These are phyloP conservation scores for Boletus reticuloceps DNA, from an alignment of 768 basidiomycete genomes.

Conservation along the genomic window DNA sequence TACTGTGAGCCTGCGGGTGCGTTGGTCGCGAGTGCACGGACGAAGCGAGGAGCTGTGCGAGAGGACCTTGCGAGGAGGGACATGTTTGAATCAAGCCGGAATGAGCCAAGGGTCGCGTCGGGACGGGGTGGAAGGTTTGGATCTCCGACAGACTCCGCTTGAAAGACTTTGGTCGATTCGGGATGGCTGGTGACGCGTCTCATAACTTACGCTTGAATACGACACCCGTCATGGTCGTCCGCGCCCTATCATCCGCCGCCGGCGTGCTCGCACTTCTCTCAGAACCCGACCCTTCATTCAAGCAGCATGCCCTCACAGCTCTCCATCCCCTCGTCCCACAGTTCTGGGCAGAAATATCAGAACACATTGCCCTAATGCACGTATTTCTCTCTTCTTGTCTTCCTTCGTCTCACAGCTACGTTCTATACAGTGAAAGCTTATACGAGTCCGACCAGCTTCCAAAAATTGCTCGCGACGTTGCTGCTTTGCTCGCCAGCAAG, in stretches of 20 bases:
- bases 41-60: slow-evolving; percentile 20
- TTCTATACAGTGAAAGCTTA: slow-evolving; percentile 68
- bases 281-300: slow-evolving; percentile 84
- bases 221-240: slow-evolving; percentile 55
- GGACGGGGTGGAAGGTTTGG: slow-evolving; percentile 11
- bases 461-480: slow-evolving; percentile 70
- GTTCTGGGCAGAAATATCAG: slow-evolving; percentile 99
- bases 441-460: slow-evolving; percentile 83
- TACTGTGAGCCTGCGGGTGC: slow-evolving; percentile 42
- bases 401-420: slow-evolving; percentile 7
- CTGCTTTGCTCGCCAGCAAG: slow-evolving; percentile 94
- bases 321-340: slow-evolving; percentile 83
- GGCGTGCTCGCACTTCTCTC: slow-evolving; percentile 90
- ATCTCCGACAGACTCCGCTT: slow-evolving; percentile 31
- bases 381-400: slow-evolving; percentile 30
- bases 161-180: slow-evolving; percentile 20
- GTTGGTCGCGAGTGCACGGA: slow-evolving; percentile 39
- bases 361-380: slow-evolving; percentile 86
- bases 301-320: slow-evolving; percentile 85
- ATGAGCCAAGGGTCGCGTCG: slow-evolving; percentile 28
- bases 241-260: slow-evolving; percentile 76
- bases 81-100: slow-evolving; percentile 32
- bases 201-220: neutral
- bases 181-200: slow-evolving; percentile 44
- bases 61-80: slow-evolving; percentile 47